These are phyloP conservation scores for Sporisorium iseilematis-ciliati DNA, from an alignment of 1,284 basidiomycete genomes.

Conservation along the genomic window DNA sequence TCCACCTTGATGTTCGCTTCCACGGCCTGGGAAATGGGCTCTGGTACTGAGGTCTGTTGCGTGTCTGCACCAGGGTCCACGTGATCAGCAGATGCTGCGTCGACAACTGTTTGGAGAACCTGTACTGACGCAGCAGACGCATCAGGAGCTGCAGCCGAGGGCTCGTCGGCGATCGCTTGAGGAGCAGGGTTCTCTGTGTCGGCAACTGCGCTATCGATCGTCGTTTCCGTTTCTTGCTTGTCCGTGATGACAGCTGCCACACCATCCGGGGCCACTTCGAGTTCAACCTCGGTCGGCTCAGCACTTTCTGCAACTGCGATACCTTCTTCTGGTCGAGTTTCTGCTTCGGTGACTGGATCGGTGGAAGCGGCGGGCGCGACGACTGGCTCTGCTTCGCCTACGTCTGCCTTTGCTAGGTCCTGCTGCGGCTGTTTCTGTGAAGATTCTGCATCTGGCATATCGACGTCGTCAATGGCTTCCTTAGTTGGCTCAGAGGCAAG, in stretches of 20 bases:
- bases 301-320: background rate
- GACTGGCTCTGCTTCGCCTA: background rate
- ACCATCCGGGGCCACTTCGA: background rate
- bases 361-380: background rate
- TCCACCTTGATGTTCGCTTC: slow-evolving; percentile 15
- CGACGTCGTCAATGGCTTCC: slow-evolving; percentile 14
- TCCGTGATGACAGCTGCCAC: background rate
- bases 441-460: slow-evolving; percentile 23
- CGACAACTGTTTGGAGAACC: background rate
- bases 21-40: background rate
- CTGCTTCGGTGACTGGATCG: background rate
- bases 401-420: background rate
- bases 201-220: background rate
- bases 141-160: background rate
- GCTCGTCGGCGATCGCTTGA: background rate
- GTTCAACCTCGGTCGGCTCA: slow-evolving; percentile 2
- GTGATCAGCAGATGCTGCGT: background rate
- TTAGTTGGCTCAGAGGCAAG: background rate
- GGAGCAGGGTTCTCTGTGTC: background rate
- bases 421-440: background rate
- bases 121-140: background rate
- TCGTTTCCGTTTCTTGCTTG: background rate
- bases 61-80: background rate
- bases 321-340: background rate
- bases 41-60: background rate